Conservation (phyloP, 768 basidiomycete genomes). For the Leucosporidium creatinivorum region DNA sequence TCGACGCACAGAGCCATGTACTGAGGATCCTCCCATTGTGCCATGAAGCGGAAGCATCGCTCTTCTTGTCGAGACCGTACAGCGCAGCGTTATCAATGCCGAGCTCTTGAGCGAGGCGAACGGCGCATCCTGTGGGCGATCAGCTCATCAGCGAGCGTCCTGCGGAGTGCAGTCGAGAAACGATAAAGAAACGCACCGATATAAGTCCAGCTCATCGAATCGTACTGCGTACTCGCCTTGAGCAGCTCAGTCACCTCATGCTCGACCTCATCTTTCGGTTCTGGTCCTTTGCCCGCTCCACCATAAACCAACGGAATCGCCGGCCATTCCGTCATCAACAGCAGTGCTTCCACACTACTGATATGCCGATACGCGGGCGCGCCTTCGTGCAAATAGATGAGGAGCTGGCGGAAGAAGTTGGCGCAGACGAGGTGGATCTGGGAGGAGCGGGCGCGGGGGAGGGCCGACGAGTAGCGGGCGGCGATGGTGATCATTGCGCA, state of each 20-base stretch:
- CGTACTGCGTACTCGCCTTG: slow-evolving; percentile 24
- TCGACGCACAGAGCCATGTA: slow-evolving; percentile 14
- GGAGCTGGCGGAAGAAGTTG: slow-evolving; percentile 17
- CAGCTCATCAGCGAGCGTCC: background rate
- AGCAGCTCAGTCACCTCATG: slow-evolving; percentile 12
- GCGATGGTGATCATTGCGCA: slow-evolving; percentile 30
- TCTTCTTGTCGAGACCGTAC: background rate
- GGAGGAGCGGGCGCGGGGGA: slow-evolving; percentile 11
- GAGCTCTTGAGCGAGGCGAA: slow-evolving; percentile 29
- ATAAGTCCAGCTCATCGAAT: slow-evolving; percentile 20
- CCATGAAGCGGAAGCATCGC: background rate
- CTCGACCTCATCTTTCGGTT: slow-evolving; percentile 7
- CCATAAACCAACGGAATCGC: slow-evolving; percentile 4
- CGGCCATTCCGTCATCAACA: slow-evolving; percentile 34
- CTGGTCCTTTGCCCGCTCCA: background rate
- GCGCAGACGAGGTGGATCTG: slow-evolving; percentile 22
- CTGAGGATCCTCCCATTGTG: slow-evolving; percentile 16
- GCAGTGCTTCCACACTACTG: slow-evolving; percentile 33
- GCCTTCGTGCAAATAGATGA: slow-evolving; percentile 26
- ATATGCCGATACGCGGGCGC: slow-evolving; percentile 25
- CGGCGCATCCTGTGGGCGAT: slow-evolving; percentile 13
- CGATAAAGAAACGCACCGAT: background rate
- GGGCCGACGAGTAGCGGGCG: slow-evolving; percentile 20
- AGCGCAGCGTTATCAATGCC: slow-evolving; percentile 20
- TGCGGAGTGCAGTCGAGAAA: too few species aligned